Percentiles rank a stretch among this genome's conserved stretches.
Evolutionary conservation across 2,329 filamentous ascomycete species (phyloP).

Genomic region (Talaromyces marneffei): DNA sequence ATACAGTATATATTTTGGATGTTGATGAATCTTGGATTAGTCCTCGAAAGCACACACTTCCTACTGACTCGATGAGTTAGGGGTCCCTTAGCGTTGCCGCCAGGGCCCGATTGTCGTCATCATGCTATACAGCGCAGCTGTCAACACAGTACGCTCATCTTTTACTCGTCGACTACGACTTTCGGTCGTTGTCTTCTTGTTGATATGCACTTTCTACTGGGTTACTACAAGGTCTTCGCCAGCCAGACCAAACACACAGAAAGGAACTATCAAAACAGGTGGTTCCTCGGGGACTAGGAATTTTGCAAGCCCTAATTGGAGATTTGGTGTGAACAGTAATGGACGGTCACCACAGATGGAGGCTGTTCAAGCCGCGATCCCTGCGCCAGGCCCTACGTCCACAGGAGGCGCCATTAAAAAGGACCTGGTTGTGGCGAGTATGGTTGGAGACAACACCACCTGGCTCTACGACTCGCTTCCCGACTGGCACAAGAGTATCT

Average conservation of each 20-base stretch:
- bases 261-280: background rate
- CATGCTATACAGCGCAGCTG: background rate
- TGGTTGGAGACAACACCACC: slow-evolving; percentile 35
- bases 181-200: background rate
- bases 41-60: background rate
- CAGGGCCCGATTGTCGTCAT: background rate
- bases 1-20: background rate
- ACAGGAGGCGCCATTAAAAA: slow-evolving; percentile 17
- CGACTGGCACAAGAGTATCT: slow-evolving; percentile 50
- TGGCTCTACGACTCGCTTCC: slow-evolving; percentile 37
- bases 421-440: slow-evolving; percentile 37
- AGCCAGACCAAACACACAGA: background rate
- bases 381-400: slow-evolving; percentile 2
- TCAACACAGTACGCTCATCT: background rate
- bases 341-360: background rate
- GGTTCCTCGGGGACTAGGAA: background rate
- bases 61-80: slow-evolving; percentile 4
- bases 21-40: background rate
- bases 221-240: background rate
- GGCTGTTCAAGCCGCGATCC: background rate
- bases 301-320: background rate
- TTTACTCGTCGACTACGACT: slow-evolving; percentile 4
- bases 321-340: background rate
- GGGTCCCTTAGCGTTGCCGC: background rate
- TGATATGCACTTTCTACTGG: slow-evolving; percentile 12